A percentile compares a stretch with the other conserved stretches of the same genome.
Conservation (phyloP, 2,329 filamentous ascomycete species). For the Thyridium curvatum region DNA sequence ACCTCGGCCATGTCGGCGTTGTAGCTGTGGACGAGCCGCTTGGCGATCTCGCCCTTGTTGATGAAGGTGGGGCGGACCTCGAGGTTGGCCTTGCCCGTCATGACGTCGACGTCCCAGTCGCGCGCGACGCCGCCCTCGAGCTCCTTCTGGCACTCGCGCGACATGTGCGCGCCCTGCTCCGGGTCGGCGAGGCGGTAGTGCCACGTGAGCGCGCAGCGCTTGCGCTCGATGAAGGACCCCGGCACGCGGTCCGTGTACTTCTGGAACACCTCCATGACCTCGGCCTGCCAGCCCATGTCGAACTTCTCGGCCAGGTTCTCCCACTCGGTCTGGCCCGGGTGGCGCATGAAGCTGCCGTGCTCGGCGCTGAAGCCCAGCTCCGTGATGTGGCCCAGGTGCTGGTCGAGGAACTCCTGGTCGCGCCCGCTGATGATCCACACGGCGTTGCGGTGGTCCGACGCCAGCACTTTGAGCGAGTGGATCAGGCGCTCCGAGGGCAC, state of each 20-base stretch:
- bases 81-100: slow-evolving; percentile 93
- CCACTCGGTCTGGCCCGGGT: slow-evolving; percentile 73
- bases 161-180: slow-evolving; percentile 74
- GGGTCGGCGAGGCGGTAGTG: slow-evolving; percentile 91
- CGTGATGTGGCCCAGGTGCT: slow-evolving; percentile 86
- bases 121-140: slow-evolving; percentile 71
- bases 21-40: slow-evolving; percentile 73
- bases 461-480: slow-evolving; percentile 70
- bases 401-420: slow-evolving; percentile 83
- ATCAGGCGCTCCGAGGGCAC: slow-evolving; percentile 82
- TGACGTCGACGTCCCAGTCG: slow-evolving; percentile 89
- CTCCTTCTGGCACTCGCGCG: slow-evolving; percentile 73
- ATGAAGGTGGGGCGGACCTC: slow-evolving; percentile 96
- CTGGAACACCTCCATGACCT: slow-evolving; percentile 79
- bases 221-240: slow-evolving; percentile 87
- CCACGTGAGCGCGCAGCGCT: slow-evolving; percentile 93
- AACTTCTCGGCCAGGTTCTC: slow-evolving; percentile 80
- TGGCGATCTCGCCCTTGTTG: slow-evolving; percentile 95
- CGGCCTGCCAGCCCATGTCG: slow-evolving; percentile 88
- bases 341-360: slow-evolving; percentile 90
- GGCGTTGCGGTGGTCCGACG: slow-evolving; percentile 72
- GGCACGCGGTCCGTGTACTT: slow-evolving; percentile 82
- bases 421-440: slow-evolving; percentile 99
- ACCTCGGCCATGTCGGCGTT: slow-evolving; percentile 32
- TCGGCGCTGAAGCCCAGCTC: slow-evolving; percentile 92